Percentiles rank a stretch among this genome's conserved stretches.
These are phyloP conservation scores for Naganishia albida DNA, from an alignment of 1,284 basidiomycete genomes.

Conservation along the genomic window DNA sequence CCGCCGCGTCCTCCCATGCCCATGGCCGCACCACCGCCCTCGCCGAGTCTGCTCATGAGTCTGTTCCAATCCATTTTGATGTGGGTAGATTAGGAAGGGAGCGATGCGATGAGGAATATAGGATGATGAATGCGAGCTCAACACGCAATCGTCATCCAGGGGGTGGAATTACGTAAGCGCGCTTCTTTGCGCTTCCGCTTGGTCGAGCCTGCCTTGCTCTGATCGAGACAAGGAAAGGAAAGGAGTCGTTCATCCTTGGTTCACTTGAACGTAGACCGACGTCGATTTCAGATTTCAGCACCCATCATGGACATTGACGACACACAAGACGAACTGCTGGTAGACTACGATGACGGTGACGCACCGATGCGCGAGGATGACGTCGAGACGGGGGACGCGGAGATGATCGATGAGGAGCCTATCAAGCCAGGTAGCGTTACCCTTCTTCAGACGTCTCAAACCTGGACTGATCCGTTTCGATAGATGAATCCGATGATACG, in stretches of 20 bases:
- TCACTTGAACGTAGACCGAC: no score
- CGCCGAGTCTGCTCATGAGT: conserved; percentile 37
- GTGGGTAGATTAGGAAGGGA: background rate
- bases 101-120: background rate
- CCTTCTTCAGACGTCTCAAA: background rate
- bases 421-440: conserved; percentile 10
- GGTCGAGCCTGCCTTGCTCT: background rate
- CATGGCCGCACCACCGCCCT: conserved; percentile 34
- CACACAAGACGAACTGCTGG: background rate
- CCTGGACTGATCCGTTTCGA: background rate
- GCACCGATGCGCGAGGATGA: conserved; percentile 15
- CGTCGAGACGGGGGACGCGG: conserved; percentile 7
- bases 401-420: conserved; percentile 13
- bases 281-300: background rate
- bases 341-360: conserved; percentile 21
- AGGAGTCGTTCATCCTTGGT: background rate
- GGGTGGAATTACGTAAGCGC: conserved; percentile 25
- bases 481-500: conserved; percentile 13
- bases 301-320: conserved; percentile 21
- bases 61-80: conserved; percentile 28
- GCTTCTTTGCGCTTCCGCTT: background rate
- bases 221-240: background rate
- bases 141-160: conserved; percentile 24
- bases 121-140: conserved; percentile 4
- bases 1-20: conserved; percentile 36